These are phyloP conservation scores for Suillus weaverae DNA, from an alignment of 768 basidiomycete species.

Conservation along the genomic window DNA sequence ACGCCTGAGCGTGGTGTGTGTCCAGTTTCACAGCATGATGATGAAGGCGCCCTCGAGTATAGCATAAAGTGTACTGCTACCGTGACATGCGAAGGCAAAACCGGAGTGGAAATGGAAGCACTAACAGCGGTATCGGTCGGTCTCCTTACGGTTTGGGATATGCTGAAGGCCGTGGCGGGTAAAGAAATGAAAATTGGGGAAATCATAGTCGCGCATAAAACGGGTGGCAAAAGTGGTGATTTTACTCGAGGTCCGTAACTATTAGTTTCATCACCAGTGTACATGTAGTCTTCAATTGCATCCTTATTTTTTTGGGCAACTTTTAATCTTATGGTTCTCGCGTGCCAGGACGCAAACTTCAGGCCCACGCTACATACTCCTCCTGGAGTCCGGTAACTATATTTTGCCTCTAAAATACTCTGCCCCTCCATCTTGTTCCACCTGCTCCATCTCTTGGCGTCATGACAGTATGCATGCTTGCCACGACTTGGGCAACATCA, in stretches of 20 bases:
- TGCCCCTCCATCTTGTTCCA: neutral
- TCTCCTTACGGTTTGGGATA: conserved; percentile 87
- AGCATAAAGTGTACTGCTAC: conserved; percentile 65
- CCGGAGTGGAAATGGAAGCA: conserved; percentile 94
- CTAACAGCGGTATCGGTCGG: conserved; percentile 79
- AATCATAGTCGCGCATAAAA: conserved; percentile 64
- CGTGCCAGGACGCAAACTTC: neutral
- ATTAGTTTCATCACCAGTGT: neutral
- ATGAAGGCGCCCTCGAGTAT: conserved; percentile 29
- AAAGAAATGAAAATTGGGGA: conserved; percentile 79
- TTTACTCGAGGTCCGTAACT: conserved; percentile 40
- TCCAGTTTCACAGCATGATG: neutral
- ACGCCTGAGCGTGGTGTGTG: conserved; percentile 38
- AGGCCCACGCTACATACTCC: neutral
- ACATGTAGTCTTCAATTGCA: neutral
- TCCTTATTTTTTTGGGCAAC: neutral
- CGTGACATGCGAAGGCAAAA: conserved; percentile 75
- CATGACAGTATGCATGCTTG: neutral
- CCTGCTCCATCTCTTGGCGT: neutral
- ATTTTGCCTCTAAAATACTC: neutral
- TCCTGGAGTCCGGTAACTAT: neutral
- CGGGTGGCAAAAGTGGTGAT: conserved; percentile 74
- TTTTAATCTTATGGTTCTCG: neutral
- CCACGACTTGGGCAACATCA: neutral
- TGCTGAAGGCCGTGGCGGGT: conserved; percentile 91